phyloP scores from a whole-genome alignment of 768 basidiomycete genomes.

The Hemileccinum rubropunctum region DNA sequence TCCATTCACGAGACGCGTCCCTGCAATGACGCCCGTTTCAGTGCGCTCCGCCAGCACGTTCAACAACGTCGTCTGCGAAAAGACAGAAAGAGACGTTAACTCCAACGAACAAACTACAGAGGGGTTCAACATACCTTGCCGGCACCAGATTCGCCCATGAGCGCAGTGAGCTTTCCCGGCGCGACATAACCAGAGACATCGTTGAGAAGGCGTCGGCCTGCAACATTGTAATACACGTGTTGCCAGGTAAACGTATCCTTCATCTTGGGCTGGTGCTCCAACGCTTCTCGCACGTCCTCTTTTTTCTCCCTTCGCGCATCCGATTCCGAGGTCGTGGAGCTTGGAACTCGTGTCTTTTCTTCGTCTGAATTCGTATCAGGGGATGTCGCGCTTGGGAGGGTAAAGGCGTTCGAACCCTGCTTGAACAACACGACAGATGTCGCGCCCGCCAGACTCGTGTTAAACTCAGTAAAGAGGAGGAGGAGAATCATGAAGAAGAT shows the following conservation, averaged over 20 bases:
- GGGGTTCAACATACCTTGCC: slow-evolving; percentile 36
- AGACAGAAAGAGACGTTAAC: background rate
- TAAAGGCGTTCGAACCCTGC: slow-evolving; percentile 43
- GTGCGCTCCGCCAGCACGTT: slow-evolving; percentile 45
- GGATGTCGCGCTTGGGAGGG: background rate
- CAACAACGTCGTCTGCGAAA: slow-evolving; percentile 44
- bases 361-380: slow-evolving; percentile 10
- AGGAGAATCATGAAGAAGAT: slow-evolving; percentile 53
- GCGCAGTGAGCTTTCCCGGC: slow-evolving; percentile 76
- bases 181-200: slow-evolving; percentile 77
- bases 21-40: slow-evolving; percentile 37
- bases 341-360: slow-evolving; percentile 25
- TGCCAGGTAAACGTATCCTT: slow-evolving; percentile 80
- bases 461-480: slow-evolving; percentile 58
- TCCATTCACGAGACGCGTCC: slow-evolving; percentile 46
- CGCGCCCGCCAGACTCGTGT: slow-evolving; percentile 35
- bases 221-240: slow-evolving; percentile 63
- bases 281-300: slow-evolving; percentile 28
- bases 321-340: slow-evolving; percentile 1
- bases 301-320: slow-evolving; percentile 8
- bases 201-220: slow-evolving; percentile 57
- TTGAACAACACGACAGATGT: slow-evolving; percentile 61
- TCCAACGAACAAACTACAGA: too few relatives aligned
- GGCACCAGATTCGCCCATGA: slow-evolving; percentile 64
- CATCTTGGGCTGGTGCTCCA: slow-evolving; percentile 34